These are phyloP conservation scores for Arctium lappa DNA, from an alignment of 129 eudicot genomes.

Conservation along the genomic window DNA sequence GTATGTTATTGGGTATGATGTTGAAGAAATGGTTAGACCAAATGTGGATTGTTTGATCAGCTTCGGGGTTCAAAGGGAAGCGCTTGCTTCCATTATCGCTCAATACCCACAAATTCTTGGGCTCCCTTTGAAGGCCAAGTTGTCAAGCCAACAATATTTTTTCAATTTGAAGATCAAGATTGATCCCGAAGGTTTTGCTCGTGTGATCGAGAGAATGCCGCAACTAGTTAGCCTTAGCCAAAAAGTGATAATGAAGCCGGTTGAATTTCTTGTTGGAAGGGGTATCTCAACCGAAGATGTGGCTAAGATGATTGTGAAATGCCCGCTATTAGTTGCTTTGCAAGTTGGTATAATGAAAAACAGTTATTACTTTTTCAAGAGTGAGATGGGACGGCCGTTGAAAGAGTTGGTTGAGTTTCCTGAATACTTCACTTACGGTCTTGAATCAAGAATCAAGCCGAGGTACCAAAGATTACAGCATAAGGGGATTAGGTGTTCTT, in stretches of 20 bases:
- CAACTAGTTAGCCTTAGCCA: constrained; percentile 59
- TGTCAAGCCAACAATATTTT: constrained; percentile 58
- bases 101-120: constrained; percentile 72
- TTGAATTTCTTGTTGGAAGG: constrained; percentile 57
- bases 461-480: constrained; percentile 52
- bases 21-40: constrained; percentile 57
- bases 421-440: constrained; percentile 62
- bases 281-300: constrained; percentile 44
- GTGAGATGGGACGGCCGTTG: constrained; percentile 64
- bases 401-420: constrained; percentile 71
- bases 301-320: constrained; percentile 62
- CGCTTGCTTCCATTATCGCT: constrained; percentile 47
- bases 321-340: constrained; percentile 57
- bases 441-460: constrained; percentile 68
- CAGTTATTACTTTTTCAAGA: constrained; percentile 63
- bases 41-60: constrained; percentile 73
- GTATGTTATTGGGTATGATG: constrained; percentile 56
- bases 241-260: constrained; percentile 52
- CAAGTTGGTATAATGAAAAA: constrained; percentile 67
- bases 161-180: constrained; percentile 58
- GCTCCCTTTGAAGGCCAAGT: constrained; percentile 64
- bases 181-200: constrained; percentile 65
- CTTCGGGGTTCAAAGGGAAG: constrained; percentile 51
- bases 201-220: constrained; percentile 55
- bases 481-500: constrained; percentile 56